Evolutionary conservation across 2,329 filamentous ascomycete genomes (phyloP).

Genomic region (Colletotrichum coccodes): DNA sequence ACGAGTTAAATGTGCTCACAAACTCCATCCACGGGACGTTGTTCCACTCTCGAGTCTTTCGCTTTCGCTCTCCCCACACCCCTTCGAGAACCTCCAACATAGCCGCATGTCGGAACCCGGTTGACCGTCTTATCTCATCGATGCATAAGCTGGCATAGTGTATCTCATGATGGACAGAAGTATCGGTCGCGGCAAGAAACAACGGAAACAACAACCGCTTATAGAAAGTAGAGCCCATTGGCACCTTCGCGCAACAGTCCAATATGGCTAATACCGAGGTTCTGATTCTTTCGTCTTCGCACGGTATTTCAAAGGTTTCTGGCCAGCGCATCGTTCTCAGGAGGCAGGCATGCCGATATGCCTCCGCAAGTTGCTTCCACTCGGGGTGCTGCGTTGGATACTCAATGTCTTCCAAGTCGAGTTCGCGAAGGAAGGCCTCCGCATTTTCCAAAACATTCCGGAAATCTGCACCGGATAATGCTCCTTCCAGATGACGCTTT

Average conservation of each 20-base stretch:
- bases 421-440: conserved; percentile 38
- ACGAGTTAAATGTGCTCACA: conserved; percentile 28
- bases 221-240: conserved; percentile 37
- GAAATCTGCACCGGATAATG: conserved; percentile 23
- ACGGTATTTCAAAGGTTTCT: conserved; percentile 38
- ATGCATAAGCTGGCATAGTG: conserved; percentile 40
- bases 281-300: conserved; percentile 36
- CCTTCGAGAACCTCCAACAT: conserved; percentile 39
- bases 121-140: conserved; percentile 37
- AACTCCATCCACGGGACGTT: conserved; percentile 43
- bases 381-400: conserved; percentile 40
- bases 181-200: conserved; percentile 40
- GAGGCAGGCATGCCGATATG: conserved; percentile 42
- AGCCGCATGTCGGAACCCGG: conserved; percentile 38
- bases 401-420: conserved; percentile 36
- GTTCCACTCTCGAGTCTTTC: conserved; percentile 29
- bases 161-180: conserved; percentile 36
- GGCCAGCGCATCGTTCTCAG: conserved; percentile 40
- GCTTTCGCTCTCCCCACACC: conserved; percentile 38
- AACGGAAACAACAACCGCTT: conserved; percentile 41
- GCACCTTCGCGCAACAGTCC: conserved; percentile 37
- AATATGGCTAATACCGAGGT: conserved; percentile 37
- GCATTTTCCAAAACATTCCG: conserved; percentile 31
- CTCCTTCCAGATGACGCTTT: conserved; percentile 32
- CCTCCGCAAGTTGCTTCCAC: conserved; percentile 41